These are phyloP conservation scores for Ogataea naganishii DNA, from an alignment of 805 yeast genomes.

Conservation along the genomic window DNA sequence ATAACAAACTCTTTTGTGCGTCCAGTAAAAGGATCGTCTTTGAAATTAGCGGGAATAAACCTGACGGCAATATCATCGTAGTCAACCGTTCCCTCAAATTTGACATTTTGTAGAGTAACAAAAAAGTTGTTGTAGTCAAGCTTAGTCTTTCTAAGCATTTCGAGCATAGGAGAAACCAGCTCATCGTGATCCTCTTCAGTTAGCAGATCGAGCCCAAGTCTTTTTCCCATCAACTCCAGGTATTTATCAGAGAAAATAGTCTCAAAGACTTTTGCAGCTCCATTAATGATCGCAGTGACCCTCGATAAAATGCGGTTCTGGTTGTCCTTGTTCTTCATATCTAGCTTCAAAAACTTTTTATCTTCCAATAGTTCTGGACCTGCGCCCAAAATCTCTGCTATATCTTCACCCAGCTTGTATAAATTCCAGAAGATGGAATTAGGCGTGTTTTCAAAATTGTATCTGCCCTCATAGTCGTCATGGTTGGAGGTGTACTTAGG, in stretches of 20 bases:
- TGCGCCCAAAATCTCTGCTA: conserved; percentile 76
- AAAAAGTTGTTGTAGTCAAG: conserved; percentile 81
- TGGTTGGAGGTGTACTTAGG: conserved; percentile 83
- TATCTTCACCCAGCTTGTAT: conserved; percentile 71
- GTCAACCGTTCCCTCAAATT: conserved; percentile 24
- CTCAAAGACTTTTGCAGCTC: conserved; percentile 59
- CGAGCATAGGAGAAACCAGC: conserved; percentile 52
- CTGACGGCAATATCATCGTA: conserved; percentile 16
- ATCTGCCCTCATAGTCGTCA: conserved; percentile 66
- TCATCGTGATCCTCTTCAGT: conserved; percentile 31
- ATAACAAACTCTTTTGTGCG: conserved; percentile 30
- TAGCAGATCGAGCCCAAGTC: conserved; percentile 56
- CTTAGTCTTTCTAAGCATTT: conserved; percentile 48
- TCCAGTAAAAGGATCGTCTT: conserved; percentile 15
- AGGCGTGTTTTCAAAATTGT: conserved; percentile 80
- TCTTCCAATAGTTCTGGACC: conserved; percentile 44
- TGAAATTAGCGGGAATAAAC: conserved; percentile 21
- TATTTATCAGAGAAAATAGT: conserved; percentile 52
- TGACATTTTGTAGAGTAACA: conserved; percentile 44
- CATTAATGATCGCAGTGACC: conserved; percentile 56
- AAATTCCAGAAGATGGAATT: conserved; percentile 90
- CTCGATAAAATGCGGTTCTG: conserved; percentile 44
- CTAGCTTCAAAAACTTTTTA: conserved; percentile 25
- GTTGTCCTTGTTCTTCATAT: conserved; percentile 38
- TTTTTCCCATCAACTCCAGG: conserved; percentile 43